A percentile compares a stretch with the other conserved stretches of the same genome.
These are phyloP conservation scores for Balakata baccata DNA, from an alignment of 345 rosid species.

Conservation along the genomic window DNA sequence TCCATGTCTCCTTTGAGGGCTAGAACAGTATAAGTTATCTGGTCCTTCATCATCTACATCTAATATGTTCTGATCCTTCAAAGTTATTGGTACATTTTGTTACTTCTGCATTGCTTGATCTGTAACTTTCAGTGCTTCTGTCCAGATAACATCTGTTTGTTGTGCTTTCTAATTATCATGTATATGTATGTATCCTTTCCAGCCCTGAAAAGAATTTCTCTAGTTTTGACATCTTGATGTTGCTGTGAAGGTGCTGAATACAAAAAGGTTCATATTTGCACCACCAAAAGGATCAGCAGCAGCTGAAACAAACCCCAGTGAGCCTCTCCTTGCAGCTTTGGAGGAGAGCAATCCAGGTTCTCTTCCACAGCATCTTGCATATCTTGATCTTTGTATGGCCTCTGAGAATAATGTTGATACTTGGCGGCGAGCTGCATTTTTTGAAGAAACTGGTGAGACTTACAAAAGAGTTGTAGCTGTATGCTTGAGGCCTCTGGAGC, in stretches of 20 bases:
- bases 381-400: constrained; percentile 92
- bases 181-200: neutral
- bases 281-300: constrained; percentile 98
- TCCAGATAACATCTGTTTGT: no score
- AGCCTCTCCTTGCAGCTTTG: constrained; percentile 80
- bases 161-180: no score
- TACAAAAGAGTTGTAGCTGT: constrained; percentile 72
- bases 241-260: constrained; percentile 61
- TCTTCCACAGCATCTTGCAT: constrained; percentile 75
- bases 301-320: constrained; percentile 93
- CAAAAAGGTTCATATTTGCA: constrained; percentile 71
- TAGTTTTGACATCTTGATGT: constrained; percentile 12
- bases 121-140: no score
- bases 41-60: no score
- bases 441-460: constrained; percentile 87
- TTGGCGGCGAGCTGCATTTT: constrained; percentile 96
- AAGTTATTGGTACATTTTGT: no score
- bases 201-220: neutral
- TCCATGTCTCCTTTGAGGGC: no score
- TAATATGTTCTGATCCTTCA: no score
- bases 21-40: no score
- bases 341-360: constrained; percentile 70
- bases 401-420: constrained; percentile 86
- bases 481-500: constrained; percentile 76
- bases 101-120: no score